Base-by-base conservation (phyloP, 2,329 filamentous ascomycete species). In the Penicillium expansum region DNA sequence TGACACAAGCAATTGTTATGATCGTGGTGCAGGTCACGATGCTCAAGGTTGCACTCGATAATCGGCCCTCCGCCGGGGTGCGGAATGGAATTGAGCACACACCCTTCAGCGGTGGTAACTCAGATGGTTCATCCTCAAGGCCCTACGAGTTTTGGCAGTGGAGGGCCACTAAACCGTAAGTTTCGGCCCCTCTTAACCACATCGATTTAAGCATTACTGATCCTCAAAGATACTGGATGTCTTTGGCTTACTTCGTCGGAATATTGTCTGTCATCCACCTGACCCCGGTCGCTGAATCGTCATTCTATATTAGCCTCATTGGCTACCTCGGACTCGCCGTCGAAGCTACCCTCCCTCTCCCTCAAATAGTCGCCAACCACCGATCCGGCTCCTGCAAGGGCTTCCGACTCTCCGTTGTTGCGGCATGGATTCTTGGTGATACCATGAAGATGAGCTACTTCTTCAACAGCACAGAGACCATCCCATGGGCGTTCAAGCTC, bases 61-160 rank as follows among this genome's bases (percentile, higher is more conserved):
- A 87, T 67, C 80, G 84, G 39, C 81, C 77, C 62, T 74, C 64
- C 64, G 71, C 71, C 11, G 72, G 74, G 13, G 59, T 60, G 48
- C 73, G 72, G 66, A 67, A 72, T 60, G 67, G 76, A 55, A 67
- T 77, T 52, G 69, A 79, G 67, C 71, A 76, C 69, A 56, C 71
- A 61, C 68, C 77, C 10, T 79, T 79, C 60, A 74, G 70, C 53
- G 71, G 59, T 49, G 45, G 35, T 33, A 60, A 44, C 43, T 59
- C 62, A 14, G 64, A 65, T 32, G 55, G 59, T 55, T 69, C 58
- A 29, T 69, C 76, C 54, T 72, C 71, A 16, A 76, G 85, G 33
- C 84, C 85, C 0, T 86, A 81, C 65, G 77, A 80, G 52, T 87
- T 87, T 69, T 87, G 85, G 85, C 83, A 84, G 66, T 87, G 85